phyloP scores from a whole-genome alignment of 164 flowering plant species.

The Annona squamosa region DNA sequence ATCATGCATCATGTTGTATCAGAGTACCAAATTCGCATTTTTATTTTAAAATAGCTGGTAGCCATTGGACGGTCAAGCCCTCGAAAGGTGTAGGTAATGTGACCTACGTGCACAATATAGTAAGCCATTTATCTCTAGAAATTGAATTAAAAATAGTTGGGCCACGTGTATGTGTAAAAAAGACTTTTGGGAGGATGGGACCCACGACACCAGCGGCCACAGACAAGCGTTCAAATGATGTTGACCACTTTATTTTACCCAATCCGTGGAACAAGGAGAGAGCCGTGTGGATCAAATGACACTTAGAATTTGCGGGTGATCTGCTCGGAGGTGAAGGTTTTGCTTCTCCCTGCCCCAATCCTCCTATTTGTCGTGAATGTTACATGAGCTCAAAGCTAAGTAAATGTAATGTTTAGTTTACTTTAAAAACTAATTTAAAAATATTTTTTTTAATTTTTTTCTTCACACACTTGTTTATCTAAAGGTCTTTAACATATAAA shows the following conservation, averaged over 20 bases:
- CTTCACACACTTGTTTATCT: too few relatives aligned
- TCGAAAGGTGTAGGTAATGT: constrained; percentile 12
- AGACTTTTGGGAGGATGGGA: not conserved
- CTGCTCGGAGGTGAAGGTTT: too few relatives aligned
- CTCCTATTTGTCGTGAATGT: too few relatives aligned
- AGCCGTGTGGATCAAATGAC: not conserved
- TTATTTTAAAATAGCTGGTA: not conserved
- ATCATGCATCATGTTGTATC: not conserved
- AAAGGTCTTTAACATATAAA: too few relatives aligned
- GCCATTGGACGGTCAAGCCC: not conserved
- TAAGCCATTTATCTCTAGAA: too few relatives aligned
- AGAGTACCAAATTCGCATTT: not conserved
- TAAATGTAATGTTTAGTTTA: too few relatives aligned
- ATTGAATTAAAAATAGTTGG: not conserved
- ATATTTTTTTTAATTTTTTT: too few relatives aligned
- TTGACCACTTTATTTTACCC: not conserved
- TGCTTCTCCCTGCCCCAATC: too few relatives aligned
- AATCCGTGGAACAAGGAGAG: not conserved
- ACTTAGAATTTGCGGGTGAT: too few relatives aligned
- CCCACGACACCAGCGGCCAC: not conserved
- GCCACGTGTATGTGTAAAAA: not conserved
- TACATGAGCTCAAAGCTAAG: too few relatives aligned
- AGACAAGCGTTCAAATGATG: not conserved
- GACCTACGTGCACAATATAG: constrained; percentile 1
- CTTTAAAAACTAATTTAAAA: too few relatives aligned